These are phyloP conservation scores for Ajuga chamaepitys DNA, from an alignment of 257 asterid genomes.

Conservation along the genomic window DNA sequence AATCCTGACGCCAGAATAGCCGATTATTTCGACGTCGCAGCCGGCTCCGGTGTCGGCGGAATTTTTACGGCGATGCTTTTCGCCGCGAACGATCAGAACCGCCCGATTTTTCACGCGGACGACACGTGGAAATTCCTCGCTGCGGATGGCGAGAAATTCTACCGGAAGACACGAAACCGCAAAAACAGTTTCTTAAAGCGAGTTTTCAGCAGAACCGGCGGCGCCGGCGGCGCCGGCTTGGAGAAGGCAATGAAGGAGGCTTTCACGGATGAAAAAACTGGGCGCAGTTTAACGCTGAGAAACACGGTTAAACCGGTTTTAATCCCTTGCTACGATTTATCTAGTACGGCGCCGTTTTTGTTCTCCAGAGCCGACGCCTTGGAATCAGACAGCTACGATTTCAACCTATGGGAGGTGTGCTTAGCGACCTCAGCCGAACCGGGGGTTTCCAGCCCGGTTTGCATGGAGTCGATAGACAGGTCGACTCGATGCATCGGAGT, in stretches of 20 bases:
- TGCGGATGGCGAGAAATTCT: slow-evolving; percentile 51
- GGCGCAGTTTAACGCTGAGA: slow-evolving; percentile 58
- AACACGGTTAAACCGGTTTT: slow-evolving; percentile 81
- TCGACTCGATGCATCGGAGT: slow-evolving; percentile 69
- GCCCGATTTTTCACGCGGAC: slow-evolving; percentile 69
- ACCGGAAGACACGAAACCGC: slow-evolving; percentile 21
- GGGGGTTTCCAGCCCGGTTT: slow-evolving; percentile 59
- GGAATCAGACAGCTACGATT: slow-evolving; percentile 85
- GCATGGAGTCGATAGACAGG: slow-evolving; percentile 73
- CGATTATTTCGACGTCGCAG: slow-evolving; percentile 90
- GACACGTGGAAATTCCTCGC: slow-evolving; percentile 83
- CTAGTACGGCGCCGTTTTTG: slow-evolving; percentile 78
- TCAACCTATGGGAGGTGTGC: slow-evolving; percentile 97
- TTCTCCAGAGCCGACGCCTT: slow-evolving; percentile 95
- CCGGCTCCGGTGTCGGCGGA: slow-evolving; percentile 92
- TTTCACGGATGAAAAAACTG: slow-evolving; percentile 47
- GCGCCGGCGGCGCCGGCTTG: slow-evolving; percentile 29
- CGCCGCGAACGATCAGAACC: slow-evolving; percentile 48
- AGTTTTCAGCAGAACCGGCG: slow-evolving; percentile 31
- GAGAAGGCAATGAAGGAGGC: slow-evolving; percentile 79
- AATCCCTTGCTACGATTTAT: slow-evolving; percentile 84
- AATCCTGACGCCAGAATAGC: slow-evolving; percentile 76
- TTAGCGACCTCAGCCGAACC: slow-evolving; percentile 93
- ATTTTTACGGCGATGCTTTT: slow-evolving; percentile 89
- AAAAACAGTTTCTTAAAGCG: slow-evolving; percentile 33